Evolutionary conservation across 2,329 filamentous ascomycete species (phyloP).

Genomic region (Aspergillus hiratsukae): DNA sequence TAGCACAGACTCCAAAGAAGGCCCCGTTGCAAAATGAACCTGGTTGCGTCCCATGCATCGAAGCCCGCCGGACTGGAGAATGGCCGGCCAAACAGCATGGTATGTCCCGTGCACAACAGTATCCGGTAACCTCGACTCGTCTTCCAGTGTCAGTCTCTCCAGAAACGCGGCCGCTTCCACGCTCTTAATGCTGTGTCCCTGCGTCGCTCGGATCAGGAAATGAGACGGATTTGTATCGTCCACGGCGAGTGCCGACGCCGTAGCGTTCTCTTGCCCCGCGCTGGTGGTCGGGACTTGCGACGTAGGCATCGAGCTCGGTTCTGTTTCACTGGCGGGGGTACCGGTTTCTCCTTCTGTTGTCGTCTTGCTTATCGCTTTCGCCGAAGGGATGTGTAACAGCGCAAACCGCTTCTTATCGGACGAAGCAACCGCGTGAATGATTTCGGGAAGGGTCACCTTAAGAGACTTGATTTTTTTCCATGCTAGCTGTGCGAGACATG

Average conservation of each 20-base stretch:
- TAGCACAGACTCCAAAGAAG: constrained; percentile 47
- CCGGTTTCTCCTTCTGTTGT: constrained; percentile 7
- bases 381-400: constrained; percentile 55
- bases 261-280: constrained; percentile 28
- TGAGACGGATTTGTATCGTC: constrained; percentile 52
- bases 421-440: constrained; percentile 62
- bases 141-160: constrained; percentile 58
- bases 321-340: constrained; percentile 4
- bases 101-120: constrained; percentile 85
- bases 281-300: constrained; percentile 18
- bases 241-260: constrained; percentile 33
- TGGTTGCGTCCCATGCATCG: constrained; percentile 79
- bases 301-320: background rate
- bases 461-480: constrained; percentile 62
- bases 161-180: constrained; percentile 67
- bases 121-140: constrained; percentile 51
- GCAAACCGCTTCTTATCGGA: constrained; percentile 92
- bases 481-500: constrained; percentile 43
- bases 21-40: constrained; percentile 79
- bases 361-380: constrained; percentile 4
- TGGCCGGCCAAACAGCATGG: constrained; percentile 70
- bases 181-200: constrained; percentile 81
- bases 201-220: constrained; percentile 90
- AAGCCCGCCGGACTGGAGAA: constrained; percentile 72
- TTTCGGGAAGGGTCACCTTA: constrained; percentile 69